Evolutionary conservation across 208 protist genomes (phyloP), one percentile per base, ranked within the genome.

Genomic region (Vickermania spadyakhi): DNA sequence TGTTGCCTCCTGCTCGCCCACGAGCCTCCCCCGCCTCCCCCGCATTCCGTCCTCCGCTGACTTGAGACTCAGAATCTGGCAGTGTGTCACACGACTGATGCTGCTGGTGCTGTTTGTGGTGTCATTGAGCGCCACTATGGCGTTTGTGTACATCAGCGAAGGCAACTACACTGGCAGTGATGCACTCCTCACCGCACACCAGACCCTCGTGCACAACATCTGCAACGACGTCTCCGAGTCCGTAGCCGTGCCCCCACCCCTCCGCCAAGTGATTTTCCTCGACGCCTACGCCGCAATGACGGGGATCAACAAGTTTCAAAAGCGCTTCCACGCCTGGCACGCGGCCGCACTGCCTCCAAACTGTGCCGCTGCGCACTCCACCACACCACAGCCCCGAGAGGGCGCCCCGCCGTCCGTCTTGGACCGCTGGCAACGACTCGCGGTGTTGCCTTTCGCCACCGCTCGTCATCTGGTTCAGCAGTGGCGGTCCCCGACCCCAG

Each of bases 221-320:
- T 11, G 51, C 25, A 5, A 27, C 5, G n/a, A 7, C 25, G 21
- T 7, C 21, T 7, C 21, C n/a, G n/a, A 36, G 3, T 56, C 50
- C 21, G 25, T 7, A 56, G 5, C 59, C 55, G 28, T 28, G n/a
- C 14, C 25, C n/a, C 53, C 50, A 18, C 41, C 76, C 52, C 36
- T 18, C 11, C 36, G 36, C 36, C 11, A 18, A 18, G 36, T n/a
- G 36, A 31, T 84, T 0, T 84, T 84, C 27, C 54, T 84, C 50
- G 78, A 84, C 58, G 70, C 69, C 5, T 84, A 78, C 63, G 78
- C 78, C 22, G 73, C 61, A 28, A 81, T 81, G 73, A 66, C 70
- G 22, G 78, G 78, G 2, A 71, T 80, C 45, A 74, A 66, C 56
- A 73, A 73, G 13, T 84, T 84, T 52, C 70, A 79, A 25, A 84